Evolutionary conservation across 1,284 basidiomycete genomes (phyloP), one percentile per base, ranked within the genome.

Genomic region (Ustilago trichophora): DNA sequence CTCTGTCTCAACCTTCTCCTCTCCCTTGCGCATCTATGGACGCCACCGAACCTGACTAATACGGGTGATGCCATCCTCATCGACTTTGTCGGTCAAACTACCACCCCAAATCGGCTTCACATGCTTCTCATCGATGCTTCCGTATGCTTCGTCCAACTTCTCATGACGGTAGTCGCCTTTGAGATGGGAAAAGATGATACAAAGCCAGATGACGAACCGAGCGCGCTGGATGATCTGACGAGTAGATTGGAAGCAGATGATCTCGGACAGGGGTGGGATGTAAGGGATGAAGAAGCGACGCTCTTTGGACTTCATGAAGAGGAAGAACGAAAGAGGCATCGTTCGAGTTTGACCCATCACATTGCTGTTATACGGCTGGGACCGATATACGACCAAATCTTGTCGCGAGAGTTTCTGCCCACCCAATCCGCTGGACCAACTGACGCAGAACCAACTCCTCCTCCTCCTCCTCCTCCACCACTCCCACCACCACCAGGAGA

Each of bases 1-100:
- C 50, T 34, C 33, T 54, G 42, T 25, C 51, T 62, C 54, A 73
- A 73, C 54, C 7, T 35, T n/a, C 13, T 59, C 9, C 25, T 66
- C 21, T 47, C 64, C n/a, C n/a, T 67, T 13, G 50, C 52, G 4
- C 66, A 70, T 35, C 44, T 62, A 0, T 45, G 51, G 38, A 33
- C 46, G 1, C 49, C 60, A 2, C 29, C 62, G 10, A 47, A 45
- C 16, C 19, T 21, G n/a, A 37, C 51, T 1, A 26, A 60, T 29
- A 44, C 24, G 11, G 35, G 45, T 13, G 34, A 59, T 16, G 49
- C 62, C n/a, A 53, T 77, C 32, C 16, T 77, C 10, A 54, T 77
- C 35, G 75, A 77, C 44, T 77, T 75, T 55, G 46, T 77, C 16
- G 73, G 71, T 6, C 75, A 75, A 32, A 42, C 44, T 50, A 25